These are phyloP conservation scores for Calamus simplicifolius DNA, from an alignment of 176 grass and related monocot species.

Conservation along the genomic window DNA sequence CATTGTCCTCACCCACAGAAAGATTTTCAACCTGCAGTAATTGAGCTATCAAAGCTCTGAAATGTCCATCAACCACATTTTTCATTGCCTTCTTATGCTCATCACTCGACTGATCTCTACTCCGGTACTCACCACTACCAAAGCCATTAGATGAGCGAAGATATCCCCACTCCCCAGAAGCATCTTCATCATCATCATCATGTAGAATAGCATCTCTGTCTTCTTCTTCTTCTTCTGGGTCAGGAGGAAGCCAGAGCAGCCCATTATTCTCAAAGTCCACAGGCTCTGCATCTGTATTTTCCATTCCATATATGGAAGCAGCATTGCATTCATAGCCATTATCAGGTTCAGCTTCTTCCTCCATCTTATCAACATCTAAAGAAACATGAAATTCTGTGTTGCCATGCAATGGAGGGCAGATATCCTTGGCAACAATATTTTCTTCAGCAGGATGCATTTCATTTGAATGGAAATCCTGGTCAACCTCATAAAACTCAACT, in stretches of 20 bases:
- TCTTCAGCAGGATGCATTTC: constrained; percentile 28
- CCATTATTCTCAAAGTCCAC: constrained; percentile 83
- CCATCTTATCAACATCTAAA: constrained; percentile 36
- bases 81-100: constrained; percentile 84
- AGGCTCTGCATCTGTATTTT: constrained; percentile 44
- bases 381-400: constrained; percentile 25
- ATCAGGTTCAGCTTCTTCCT: constrained; percentile 73
- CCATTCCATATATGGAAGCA: constrained; percentile 76
- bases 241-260: constrained; percentile 78
- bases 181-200: constrained; percentile 31
- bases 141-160: constrained; percentile 63
- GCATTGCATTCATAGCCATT: constrained; percentile 67
- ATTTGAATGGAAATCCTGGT: constrained; percentile 33
- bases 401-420: constrained; percentile 21
- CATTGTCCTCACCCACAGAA: constrained; percentile 38
- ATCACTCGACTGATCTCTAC: constrained; percentile 45
- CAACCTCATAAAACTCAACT: constrained; percentile 48
- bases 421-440: constrained; percentile 41
- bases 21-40: constrained; percentile 76
- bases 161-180: constrained; percentile 22
- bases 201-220: constrained; percentile 38
- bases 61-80: constrained; percentile 76
- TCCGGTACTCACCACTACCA: constrained; percentile 46
- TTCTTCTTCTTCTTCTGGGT: constrained; percentile 77
- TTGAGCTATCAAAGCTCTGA: constrained; percentile 79